Evolutionary conservation across 129 eudicot species (phyloP).

Genomic region (Lactuca sativa): DNA sequence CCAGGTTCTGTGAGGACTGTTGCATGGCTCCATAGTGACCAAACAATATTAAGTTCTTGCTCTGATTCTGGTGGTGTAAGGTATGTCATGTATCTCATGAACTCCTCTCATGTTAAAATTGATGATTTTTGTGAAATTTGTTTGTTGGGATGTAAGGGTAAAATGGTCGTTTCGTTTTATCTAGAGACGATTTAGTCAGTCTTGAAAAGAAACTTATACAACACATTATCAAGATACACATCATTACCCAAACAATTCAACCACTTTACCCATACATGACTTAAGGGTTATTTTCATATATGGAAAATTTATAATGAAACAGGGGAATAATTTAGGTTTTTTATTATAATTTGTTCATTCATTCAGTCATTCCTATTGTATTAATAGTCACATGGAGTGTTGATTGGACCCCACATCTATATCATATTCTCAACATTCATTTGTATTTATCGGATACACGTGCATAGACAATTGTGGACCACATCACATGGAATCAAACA

Average conservation of each 20-base stretch:
- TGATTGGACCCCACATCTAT: not conserved
- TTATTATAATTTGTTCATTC: not conserved
- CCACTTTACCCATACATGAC: not conserved
- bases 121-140: not conserved
- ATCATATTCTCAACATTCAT: not conserved
- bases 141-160: not conserved
- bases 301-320: not conserved
- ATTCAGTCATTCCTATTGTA: not conserved
- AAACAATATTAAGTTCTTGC: conserved; percentile 72
- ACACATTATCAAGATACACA: too few relatives aligned
- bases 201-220: too few relatives aligned
- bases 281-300: not conserved
- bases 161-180: not conserved
- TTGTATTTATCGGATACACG: not conserved
- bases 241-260: too few relatives aligned
- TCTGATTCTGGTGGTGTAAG: conserved; percentile 72
- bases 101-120: too few relatives aligned
- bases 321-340: not conserved
- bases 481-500: not conserved
- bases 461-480: not conserved
- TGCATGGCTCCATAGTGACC: conserved; percentile 81
- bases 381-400: not conserved
- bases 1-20: conserved; percentile 76
- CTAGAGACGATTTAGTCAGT: too few relatives aligned
- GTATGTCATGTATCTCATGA: conserved; percentile 25